These are phyloP conservation scores for Daldinia sp. DNA, from an alignment of 2,329 filamentous ascomycete species.

Conservation along the genomic window DNA sequence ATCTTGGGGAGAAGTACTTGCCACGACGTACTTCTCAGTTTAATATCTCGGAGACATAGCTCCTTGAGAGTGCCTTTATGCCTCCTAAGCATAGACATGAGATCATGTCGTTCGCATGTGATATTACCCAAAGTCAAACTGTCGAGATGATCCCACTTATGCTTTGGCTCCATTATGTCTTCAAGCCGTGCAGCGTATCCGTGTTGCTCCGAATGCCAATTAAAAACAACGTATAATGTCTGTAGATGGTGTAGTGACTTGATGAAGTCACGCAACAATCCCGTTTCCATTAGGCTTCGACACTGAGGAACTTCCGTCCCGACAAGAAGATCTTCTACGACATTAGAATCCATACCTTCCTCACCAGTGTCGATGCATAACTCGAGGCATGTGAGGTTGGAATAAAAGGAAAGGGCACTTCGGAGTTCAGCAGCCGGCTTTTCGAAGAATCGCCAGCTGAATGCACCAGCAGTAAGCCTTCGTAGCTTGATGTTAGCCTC, in stretches of 20 bases:
- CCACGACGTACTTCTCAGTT: constrained; percentile 41
- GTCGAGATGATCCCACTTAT: constrained; percentile 40
- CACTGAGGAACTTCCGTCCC: constrained; percentile 25
- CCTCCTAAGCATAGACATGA: constrained; percentile 36
- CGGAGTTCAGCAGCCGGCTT: constrained; percentile 32
- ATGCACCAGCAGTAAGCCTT: constrained; percentile 30
- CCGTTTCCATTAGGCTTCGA: constrained; percentile 31
- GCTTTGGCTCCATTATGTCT: constrained; percentile 39
- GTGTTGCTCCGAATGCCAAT: constrained; percentile 1
- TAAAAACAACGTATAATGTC: constrained; percentile 38
- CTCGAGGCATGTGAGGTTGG: constrained; percentile 37
- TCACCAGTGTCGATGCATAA: constrained; percentile 35
- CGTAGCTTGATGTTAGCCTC: constrained; percentile 28
- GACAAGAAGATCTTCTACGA: constrained; percentile 7
- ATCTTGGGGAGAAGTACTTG: constrained; percentile 40
- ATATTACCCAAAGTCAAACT: constrained; percentile 39
- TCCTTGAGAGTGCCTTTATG: constrained; percentile 41
- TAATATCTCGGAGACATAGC: constrained; percentile 40
- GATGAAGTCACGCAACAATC: constrained; percentile 39
- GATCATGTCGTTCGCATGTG: constrained; percentile 36
- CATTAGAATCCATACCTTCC: constrained; percentile 7
- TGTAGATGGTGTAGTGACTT: constrained; percentile 37
- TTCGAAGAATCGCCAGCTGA: constrained; percentile 43
- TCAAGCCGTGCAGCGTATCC: constrained; percentile 17
- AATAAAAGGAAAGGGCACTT: not conserved